Conservation (phyloP, 345 rosid genomes). For the Mallotus nudiflorus region DNA sequence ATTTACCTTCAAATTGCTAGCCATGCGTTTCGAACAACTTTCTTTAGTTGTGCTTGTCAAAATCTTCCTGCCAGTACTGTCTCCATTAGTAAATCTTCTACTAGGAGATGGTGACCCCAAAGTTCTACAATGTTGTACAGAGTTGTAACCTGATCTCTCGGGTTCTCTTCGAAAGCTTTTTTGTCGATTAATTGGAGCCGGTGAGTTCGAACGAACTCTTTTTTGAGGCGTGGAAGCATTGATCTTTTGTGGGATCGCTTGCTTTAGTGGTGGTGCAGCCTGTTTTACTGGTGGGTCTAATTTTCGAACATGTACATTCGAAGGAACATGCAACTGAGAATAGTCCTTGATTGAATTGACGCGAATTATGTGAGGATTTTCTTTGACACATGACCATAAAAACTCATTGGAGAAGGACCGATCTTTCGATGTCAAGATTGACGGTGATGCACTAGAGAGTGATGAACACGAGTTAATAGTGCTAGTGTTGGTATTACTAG, state of each 20-base stretch:
- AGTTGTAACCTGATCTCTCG: slow-evolving; percentile 19
- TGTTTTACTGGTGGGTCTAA: slow-evolving; percentile 9
- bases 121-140: slow-evolving; percentile 25
- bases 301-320: slow-evolving; percentile 19
- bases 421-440: slow-evolving; percentile 50
- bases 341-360: slow-evolving; percentile 59
- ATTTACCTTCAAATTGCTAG: slow-evolving; percentile 32
- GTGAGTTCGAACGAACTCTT: slow-evolving; percentile 64
- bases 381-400: slow-evolving; percentile 71
- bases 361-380: slow-evolving; percentile 67
- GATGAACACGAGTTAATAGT: slow-evolving; percentile 46
- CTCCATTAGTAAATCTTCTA: slow-evolving; percentile 51
- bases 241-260: slow-evolving; percentile 23
- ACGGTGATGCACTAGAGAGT: slow-evolving; percentile 38
- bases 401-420: slow-evolving; percentile 82
- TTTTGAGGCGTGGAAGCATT: slow-evolving; percentile 40
- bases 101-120: slow-evolving; percentile 62
- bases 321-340: slow-evolving; percentile 28
- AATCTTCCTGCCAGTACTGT: slow-evolving; percentile 27
- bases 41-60: slow-evolving; percentile 24
- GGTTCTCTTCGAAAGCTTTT: slow-evolving; percentile 65
- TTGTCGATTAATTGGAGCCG: slow-evolving; percentile 50
- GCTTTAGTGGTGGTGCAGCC: slow-evolving; percentile 28
- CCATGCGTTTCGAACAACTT: slow-evolving; percentile 34
- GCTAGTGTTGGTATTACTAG: slow-evolving; percentile 21